A percentile compares a stretch with the other conserved stretches of the same genome.
These are phyloP conservation scores for Thielaviopsis populi DNA, from an alignment of 2,329 filamentous ascomycete genomes.

Conservation along the genomic window DNA sequence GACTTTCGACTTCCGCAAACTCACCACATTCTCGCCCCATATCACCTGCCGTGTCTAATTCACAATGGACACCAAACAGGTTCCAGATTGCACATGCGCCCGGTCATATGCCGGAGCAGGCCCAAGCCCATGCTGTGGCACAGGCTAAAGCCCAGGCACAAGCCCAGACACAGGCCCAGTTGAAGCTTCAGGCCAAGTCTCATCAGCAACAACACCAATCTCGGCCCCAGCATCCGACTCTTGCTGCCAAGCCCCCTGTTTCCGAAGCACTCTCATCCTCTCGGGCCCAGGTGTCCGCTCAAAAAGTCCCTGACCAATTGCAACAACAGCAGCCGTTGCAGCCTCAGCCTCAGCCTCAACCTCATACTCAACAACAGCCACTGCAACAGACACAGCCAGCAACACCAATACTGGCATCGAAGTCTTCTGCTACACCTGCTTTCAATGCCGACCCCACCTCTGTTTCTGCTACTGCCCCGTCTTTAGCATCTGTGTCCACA, in stretches of 20 bases:
- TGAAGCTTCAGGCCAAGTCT: constrained; percentile 5
- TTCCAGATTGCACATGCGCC: neutral
- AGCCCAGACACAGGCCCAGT: constrained; percentile 8
- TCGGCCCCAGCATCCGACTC: neutral
- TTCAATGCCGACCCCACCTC: neutral
- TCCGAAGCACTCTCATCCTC: neutral
- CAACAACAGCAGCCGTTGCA: neutral
- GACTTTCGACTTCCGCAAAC: neutral
- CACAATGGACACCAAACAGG: constrained; percentile 6
- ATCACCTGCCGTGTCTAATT: neutral
- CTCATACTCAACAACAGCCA: neutral
- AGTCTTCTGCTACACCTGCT: neutral
- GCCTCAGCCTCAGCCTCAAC: neutral
- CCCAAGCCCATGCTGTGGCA: constrained; percentile 6
- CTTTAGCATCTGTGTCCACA: neutral
- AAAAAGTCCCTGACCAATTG: neutral
- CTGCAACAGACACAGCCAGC: neutral
- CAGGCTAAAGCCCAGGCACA: constrained; percentile 12
- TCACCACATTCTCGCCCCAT: neutral
- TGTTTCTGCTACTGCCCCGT: neutral
- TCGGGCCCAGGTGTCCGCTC: neutral
- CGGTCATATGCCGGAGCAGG: constrained; percentile 3
- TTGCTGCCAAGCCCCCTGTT: neutral
- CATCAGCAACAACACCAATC: constrained; percentile 1
- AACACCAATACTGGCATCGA: neutral